These are phyloP conservation scores for Candida silvicultrix DNA, from an alignment of 805 yeast genomes.

Conservation along the genomic window DNA sequence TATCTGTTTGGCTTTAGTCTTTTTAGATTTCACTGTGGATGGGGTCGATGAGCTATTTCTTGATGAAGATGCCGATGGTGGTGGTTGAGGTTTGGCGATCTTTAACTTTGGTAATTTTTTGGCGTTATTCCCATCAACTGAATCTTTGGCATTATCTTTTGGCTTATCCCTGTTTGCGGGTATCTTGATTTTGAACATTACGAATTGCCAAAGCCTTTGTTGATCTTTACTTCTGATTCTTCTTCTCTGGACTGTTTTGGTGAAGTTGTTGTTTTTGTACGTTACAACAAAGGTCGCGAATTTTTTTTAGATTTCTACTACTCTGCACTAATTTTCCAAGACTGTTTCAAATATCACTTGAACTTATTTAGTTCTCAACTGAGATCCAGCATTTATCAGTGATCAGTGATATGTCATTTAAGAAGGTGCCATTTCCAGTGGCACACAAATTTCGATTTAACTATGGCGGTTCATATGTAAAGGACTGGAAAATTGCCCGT, in stretches of 20 bases:
- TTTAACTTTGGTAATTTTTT: slow-evolving; percentile 1
- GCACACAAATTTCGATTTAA: background rate
- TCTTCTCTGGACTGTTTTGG: background rate
- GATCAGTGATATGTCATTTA: background rate
- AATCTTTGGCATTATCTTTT: slow-evolving; percentile 8
- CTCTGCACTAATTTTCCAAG: no score
- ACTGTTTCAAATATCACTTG: no score
- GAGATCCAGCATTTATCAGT: no score
- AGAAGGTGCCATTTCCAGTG: background rate
- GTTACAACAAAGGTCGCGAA: no score
- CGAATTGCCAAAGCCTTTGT: background rate
- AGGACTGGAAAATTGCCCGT: background rate
- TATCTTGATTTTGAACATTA: slow-evolving; percentile 17
- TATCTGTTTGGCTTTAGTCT: background rate
- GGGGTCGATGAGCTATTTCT: background rate
- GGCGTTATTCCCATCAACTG: slow-evolving; percentile 2
- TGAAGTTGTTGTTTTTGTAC: background rate
- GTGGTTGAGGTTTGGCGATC: slow-evolving; percentile 3
- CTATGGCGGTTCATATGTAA: background rate
- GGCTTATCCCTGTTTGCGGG: background rate
- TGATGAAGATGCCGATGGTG: background rate
- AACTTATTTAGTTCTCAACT: no score
- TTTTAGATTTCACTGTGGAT: background rate
- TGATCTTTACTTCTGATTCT: background rate
- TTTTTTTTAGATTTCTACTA: no score